Conservation (phyloP, 768 basidiomycete genomes). For the Naematelia aurantialba region DNA sequence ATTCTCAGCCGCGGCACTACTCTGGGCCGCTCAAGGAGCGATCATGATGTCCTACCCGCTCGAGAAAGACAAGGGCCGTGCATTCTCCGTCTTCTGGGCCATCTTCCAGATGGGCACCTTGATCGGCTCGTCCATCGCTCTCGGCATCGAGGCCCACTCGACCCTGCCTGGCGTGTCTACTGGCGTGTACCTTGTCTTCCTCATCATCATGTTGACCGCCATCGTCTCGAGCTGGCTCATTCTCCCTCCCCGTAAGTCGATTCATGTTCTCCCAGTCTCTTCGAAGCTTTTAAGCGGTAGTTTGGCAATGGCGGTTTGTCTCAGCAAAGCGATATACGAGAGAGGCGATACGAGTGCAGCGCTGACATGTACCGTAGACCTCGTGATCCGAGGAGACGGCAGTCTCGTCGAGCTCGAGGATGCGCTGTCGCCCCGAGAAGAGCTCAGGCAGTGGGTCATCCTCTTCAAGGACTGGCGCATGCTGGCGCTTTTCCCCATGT, state of each 20-base stretch:
- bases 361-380: slow-evolving; percentile 9
- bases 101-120: slow-evolving; percentile 60
- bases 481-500: slow-evolving; percentile 53
- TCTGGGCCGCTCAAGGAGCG: slow-evolving; percentile 56
- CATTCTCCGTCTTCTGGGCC: slow-evolving; percentile 59
- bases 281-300: slow-evolving; percentile 52
- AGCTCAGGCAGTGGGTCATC: slow-evolving; percentile 31
- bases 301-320: no score
- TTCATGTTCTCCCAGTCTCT: slow-evolving; percentile 10
- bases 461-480: slow-evolving; percentile 54
- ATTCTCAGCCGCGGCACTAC: slow-evolving; percentile 52
- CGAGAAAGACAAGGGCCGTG: slow-evolving; percentile 59
- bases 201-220: slow-evolving; percentile 55
- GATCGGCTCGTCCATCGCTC: slow-evolving; percentile 69
- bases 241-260: slow-evolving; percentile 50
- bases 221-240: slow-evolving; percentile 51
- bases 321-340: no score
- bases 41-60: slow-evolving; percentile 61
- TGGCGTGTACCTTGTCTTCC: slow-evolving; percentile 50
- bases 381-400: slow-evolving; percentile 53
- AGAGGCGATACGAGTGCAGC: no score
- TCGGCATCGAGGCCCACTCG: slow-evolving; percentile 57
- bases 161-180: slow-evolving; percentile 53
- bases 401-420: slow-evolving; percentile 52
- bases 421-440: slow-evolving; percentile 37